A percentile compares a stretch with the other conserved stretches of the same genome.
These are phyloP conservation scores for Penicillium freii DNA, from an alignment of 2,329 filamentous ascomycete species.

Conservation along the genomic window DNA sequence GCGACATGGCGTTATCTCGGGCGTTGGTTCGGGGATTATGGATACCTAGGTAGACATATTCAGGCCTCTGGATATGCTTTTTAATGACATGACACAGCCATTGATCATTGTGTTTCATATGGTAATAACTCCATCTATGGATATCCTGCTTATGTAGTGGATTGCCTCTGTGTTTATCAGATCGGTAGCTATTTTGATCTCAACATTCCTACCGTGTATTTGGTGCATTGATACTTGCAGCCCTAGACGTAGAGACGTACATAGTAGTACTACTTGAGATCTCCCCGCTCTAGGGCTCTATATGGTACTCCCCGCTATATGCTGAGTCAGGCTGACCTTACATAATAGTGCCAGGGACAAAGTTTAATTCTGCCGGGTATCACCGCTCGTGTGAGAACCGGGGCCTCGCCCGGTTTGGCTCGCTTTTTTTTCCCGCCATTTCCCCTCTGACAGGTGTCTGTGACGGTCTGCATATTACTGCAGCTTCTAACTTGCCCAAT, in stretches of 20 bases:
- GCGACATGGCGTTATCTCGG: slow-evolving; percentile 15
- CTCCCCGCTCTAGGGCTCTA: neutral
- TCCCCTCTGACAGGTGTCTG: neutral
- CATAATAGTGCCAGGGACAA: slow-evolving; percentile 8
- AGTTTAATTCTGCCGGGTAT: slow-evolving; percentile 9
- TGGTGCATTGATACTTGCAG: neutral
- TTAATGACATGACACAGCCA: neutral
- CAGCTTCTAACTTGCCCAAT: neutral
- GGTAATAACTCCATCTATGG: neutral
- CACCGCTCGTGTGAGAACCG: slow-evolving; percentile 13
- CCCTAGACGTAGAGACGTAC: neutral
- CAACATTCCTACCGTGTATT: neutral
- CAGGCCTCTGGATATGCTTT: neutral
- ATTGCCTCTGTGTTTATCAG: neutral
- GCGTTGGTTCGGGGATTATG: slow-evolving; percentile 13
- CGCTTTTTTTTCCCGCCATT: neutral
- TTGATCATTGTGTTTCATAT: neutral
- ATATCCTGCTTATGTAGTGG: neutral
- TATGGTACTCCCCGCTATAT: neutral
- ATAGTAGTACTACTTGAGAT: neutral
- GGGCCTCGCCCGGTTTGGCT: neutral
- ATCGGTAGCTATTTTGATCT: neutral
- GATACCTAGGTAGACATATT: slow-evolving; percentile 3
- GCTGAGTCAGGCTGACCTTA: neutral
- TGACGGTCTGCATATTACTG: slow-evolving; percentile 5